Evolutionary conservation across 163 green algal species (phyloP), one percentile per base, ranked within the genome.

Genomic region (Chlorella variabilis): DNA sequence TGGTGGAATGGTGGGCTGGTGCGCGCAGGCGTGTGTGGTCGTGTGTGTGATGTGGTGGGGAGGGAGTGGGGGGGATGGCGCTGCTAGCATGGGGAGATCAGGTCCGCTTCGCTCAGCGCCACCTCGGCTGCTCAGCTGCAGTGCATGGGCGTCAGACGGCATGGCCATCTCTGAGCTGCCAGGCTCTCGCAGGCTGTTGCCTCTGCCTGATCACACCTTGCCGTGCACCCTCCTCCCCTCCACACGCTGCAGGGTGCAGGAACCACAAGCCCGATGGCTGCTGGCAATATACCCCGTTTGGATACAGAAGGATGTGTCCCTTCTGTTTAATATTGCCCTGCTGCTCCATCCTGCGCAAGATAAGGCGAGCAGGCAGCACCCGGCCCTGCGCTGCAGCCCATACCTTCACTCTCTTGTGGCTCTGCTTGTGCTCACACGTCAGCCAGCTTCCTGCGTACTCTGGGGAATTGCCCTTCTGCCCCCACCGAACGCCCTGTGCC

Each of bases 261-360:
- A 61, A 70, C 39, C 88, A 91, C 85, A 89, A 85, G 67, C 85
- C 82, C 3, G 78, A 91, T 11, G 86, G 89, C 21, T 91, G 87
- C 75, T 81, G 59, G 41, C 34, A n/a, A 7, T 2, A 34, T 31
- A 45, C 45, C 4, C 0, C 20, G n/a, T 18, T 21, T 3, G 54
- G 61, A 18, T 23, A n/a, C 29, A 31, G 11, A n/a, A 38, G 65
- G 59, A 36, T n/a, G 11, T 97, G 92, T 83, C 93, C 92, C 68
- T 83, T 86, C 54, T 97, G 93, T 83, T 31, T 97, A 20, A 56
- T 89, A 2, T 61, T 94, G 39, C 91, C 93, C 4, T 83, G 83
- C 38, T 77, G 93, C 17, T 83, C 29, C 17, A 79, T 95, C 38
- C 83, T 96, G 83, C 77, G 81, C 36, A 93, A 95, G 76, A 87